Percentiles rank a stretch among this genome's conserved stretches.
These are phyloP conservation scores for Boletus vermiculosoides DNA, from an alignment of 768 basidiomycete genomes.

Conservation along the genomic window DNA sequence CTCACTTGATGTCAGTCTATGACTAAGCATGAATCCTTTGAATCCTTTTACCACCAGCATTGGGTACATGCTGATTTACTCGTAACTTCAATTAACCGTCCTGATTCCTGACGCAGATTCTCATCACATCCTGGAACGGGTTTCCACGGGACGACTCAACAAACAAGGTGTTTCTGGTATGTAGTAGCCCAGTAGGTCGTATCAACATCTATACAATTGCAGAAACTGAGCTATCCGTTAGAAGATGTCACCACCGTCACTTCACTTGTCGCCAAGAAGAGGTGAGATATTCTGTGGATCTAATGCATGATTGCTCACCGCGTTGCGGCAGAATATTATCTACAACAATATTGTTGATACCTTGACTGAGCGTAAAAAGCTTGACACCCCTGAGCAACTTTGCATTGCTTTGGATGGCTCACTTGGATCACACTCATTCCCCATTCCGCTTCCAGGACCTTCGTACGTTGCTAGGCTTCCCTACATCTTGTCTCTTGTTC, in stretches of 20 bases:
- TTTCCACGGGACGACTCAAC: too few species aligned
- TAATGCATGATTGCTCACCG: not conserved
- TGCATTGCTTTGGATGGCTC: not conserved
- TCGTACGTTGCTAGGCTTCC: not conserved
- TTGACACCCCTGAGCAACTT: not conserved
- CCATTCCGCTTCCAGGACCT: not conserved
- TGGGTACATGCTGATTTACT: too few species aligned
- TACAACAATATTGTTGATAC: slow-evolving; percentile 2
- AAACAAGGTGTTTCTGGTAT: too few species aligned
- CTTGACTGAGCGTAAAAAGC: not conserved
- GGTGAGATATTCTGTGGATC: not conserved
- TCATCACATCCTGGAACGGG: too few species aligned
- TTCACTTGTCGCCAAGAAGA: not conserved
- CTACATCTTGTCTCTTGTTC: too few species aligned
- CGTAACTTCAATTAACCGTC: too few species aligned
- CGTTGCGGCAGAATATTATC: not conserved
- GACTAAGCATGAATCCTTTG: too few species aligned
- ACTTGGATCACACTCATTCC: not conserved
- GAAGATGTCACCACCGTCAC: not conserved
- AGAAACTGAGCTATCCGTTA: not conserved
- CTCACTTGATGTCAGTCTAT: too few species aligned
- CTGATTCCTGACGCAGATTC: too few species aligned
- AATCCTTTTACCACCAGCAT: too few species aligned
- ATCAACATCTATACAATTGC: too few species aligned
- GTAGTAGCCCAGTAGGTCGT: too few species aligned